These are phyloP conservation scores for Leishmania tropica DNA, from an alignment of 208 protist species.

Conservation along the genomic window DNA sequence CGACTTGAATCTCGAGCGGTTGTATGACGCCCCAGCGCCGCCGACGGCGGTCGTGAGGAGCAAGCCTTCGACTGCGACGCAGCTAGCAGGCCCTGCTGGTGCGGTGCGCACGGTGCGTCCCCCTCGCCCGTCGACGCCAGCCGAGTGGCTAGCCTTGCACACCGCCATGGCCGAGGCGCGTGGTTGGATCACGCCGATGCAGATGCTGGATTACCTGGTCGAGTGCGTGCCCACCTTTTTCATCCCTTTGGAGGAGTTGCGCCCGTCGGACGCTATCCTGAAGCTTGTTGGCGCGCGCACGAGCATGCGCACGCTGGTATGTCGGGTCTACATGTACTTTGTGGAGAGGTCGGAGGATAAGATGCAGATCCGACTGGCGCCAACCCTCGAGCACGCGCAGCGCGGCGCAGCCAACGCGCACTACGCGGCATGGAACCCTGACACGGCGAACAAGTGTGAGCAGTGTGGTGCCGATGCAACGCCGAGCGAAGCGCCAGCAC, in stretches of 20 bases:
- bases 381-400: slow-evolving; percentile 42
- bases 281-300: slow-evolving; percentile 56
- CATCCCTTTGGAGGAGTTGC: slow-evolving; percentile 53
- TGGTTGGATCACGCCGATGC: slow-evolving; percentile 56
- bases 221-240: slow-evolving; percentile 85
- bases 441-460: not conserved
- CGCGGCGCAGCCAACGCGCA: slow-evolving; percentile 52
- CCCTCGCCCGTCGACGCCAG: slow-evolving; percentile 8
- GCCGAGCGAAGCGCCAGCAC: not conserved
- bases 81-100: not conserved
- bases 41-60: not conserved
- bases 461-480: not conserved
- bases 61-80: slow-evolving; percentile 7
- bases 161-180: slow-evolving; percentile 59
- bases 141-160: slow-evolving; percentile 51
- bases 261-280: slow-evolving; percentile 50
- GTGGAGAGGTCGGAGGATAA: slow-evolving; percentile 52
- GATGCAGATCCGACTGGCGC: slow-evolving; percentile 48
- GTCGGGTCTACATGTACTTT: slow-evolving; percentile 71
- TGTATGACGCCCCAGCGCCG: slow-evolving; percentile 20
- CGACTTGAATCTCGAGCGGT: slow-evolving; percentile 16
- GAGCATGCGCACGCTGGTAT: slow-evolving; percentile 52
- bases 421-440: slow-evolving; percentile 37
- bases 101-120: not conserved
- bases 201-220: slow-evolving; percentile 82